Base-by-base conservation (phyloP, 2,329 filamentous ascomycete species). In the Cladobotryum protrusum region DNA sequence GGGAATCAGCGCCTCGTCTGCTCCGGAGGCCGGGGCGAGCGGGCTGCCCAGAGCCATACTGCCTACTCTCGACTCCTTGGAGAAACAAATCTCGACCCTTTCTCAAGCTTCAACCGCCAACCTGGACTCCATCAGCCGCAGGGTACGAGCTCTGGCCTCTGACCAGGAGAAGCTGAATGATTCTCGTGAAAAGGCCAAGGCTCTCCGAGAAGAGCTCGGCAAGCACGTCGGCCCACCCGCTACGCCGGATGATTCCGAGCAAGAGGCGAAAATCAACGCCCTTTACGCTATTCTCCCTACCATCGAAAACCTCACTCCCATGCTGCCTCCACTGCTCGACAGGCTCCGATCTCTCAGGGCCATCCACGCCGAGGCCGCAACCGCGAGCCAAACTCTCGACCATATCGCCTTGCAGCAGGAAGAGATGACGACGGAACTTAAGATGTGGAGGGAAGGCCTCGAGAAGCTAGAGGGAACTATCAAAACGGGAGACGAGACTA, bases 211-310 rank as follows among this genome's bases (percentile, higher is more conserved):
- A 49, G 77, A 79, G 24, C 69, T 84, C 18, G 73, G 73, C 9
- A 67, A 72, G 29, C 72, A 74, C 15, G 52, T 37, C 4, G 72
- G 65, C 8, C 64, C 71, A 3, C 58, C 69, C 1, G 62, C 70
- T 4, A 70, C 74, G 17, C 60, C 62, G 8, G 66, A 79, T 50
- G 75, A 85, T 55, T 72, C 77, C 8, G 89, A 95, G 59, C 87
- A 95, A 59, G 78, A 83, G 37, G 78, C 87, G 47, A 96, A 96
- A 66, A 87, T 99, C 65, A 93, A 95, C 57, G 88, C 91, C 1
- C 79, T 99, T 5, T 96, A 96, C 67, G 86, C 87, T 1, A 88
- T 89, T 3, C 73, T 99, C 14, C 86, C 90, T 1, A 93, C 89
- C 0, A 93, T 99, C 52, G 90, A 96, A 67, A 87, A 79, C 50